These are phyloP conservation scores for Pythium aphanidermatum DNA, from an alignment of 352 stramenopile species.

Conservation along the genomic window DNA sequence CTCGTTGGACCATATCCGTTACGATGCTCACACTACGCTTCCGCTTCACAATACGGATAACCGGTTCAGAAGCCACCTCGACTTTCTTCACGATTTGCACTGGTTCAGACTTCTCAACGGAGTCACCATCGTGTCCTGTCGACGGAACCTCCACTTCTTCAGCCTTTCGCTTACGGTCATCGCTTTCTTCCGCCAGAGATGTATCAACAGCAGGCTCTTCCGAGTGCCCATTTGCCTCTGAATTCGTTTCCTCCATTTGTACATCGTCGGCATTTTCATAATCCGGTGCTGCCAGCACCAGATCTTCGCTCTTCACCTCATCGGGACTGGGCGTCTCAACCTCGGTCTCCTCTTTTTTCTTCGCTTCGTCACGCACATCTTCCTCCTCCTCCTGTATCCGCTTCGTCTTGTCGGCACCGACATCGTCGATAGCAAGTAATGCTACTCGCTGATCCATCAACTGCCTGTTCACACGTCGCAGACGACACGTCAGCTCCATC, in stretches of 20 bases:
- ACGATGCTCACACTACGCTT: conserved; percentile 7
- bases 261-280: conserved; percentile 2
- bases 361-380: conserved; percentile 2
- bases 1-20: neutral
- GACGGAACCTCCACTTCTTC: neutral
- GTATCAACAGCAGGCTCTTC: conserved; percentile 5
- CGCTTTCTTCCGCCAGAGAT: neutral
- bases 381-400: conserved; percentile 4
- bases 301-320: too few species aligned
- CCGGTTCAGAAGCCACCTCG: neutral
- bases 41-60: conserved; percentile 10
- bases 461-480: conserved; percentile 36
- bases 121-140: neutral
- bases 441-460: conserved; percentile 49
- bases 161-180: conserved; percentile 6
- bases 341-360: conserved; percentile 4
- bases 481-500: conserved; percentile 1
- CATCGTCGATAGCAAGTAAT: conserved; percentile 24
- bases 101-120: neutral
- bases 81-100: neutral
- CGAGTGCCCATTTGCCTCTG: conserved; percentile 5
- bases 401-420: conserved; percentile 16
- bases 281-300: conserved; percentile 3
- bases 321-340: too few species aligned
- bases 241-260: conserved; percentile 5